Conservation (phyloP, 164 flowering plant genomes). For the Kingdonia uniflora region DNA sequence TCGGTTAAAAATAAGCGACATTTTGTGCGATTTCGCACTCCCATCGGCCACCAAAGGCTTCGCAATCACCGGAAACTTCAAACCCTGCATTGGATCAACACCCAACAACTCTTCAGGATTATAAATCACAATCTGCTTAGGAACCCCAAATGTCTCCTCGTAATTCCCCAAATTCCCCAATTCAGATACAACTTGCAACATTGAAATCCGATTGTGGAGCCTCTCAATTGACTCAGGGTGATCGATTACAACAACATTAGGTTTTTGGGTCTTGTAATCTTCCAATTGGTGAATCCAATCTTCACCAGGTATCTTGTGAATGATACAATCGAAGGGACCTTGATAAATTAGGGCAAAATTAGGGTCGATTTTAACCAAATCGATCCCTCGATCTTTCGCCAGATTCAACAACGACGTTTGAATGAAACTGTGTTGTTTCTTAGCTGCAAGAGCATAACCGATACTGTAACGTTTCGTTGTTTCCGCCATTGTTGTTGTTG, state of each 20-base stretch:
- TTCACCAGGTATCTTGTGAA: conserved; percentile 30
- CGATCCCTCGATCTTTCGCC: conserved; percentile 25
- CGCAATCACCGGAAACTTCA: conserved; percentile 71
- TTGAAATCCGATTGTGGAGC: conserved; percentile 61
- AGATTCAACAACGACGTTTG: conserved; percentile 25
- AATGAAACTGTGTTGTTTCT: conserved; percentile 36
- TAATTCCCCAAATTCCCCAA: conserved; percentile 13
- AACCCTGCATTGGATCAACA: conserved; percentile 19
- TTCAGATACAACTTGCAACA: conserved; percentile 77
- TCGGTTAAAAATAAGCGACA: conserved; percentile 49
- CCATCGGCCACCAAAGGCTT: conserved; percentile 85
- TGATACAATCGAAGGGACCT: conserved; percentile 36
- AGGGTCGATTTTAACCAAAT: conserved; percentile 27
- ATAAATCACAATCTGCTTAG: conserved; percentile 62
- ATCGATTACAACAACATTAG: conserved; percentile 24
- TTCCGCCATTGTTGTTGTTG: too few relatives aligned
- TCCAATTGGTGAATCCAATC: conserved; percentile 26
- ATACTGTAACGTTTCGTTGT: conserved; percentile 8
- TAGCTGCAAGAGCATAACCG: conserved; percentile 34
- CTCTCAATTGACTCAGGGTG: conserved; percentile 26
- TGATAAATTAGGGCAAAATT: conserved; percentile 24
- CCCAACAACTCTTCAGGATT: conserved; percentile 27
- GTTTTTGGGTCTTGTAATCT: conserved; percentile 16
- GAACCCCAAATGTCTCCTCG: conserved; percentile 44
- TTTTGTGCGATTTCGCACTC: conserved; percentile 74